Evolutionary conservation across 345 rosid genomes (phyloP), one percentile per base, ranked within the genome.

Genomic region (Erodium maritimum): DNA sequence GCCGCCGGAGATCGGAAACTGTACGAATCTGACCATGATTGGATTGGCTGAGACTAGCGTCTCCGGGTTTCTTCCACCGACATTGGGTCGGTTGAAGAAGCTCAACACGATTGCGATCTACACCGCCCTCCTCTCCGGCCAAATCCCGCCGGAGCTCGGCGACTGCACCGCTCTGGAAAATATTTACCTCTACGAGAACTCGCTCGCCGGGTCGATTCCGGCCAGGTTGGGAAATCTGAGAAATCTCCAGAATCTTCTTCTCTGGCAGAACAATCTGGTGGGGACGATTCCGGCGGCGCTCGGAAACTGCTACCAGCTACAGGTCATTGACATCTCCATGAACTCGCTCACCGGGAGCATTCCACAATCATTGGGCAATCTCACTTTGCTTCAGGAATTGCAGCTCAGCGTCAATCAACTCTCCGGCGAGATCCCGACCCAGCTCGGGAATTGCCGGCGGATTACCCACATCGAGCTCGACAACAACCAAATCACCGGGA

Each of bases 31-130:
- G 63, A 52, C 69, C 12, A 62, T 71, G 72, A 62, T 91, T 50
- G 97, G 97, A 71, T 65, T 91, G 3, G 96, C 96, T 0, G 96
- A 91, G 61, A 91, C 97, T 13, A 80, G 95, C 67, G 79, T 88
- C 53, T 88, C 90, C 16, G 91, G 96, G 8, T 82, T 77, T 64
- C 81, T 91, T 5, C 96, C 97, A n/a, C 23, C 82, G n/a, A 79
- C 70, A 19, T 69, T 91, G 0, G 95, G 96, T 22, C 73, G 46
- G 5, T 69, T 91, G 29, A 84, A 73, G 76, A 83, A 76, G 56
- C 85, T 91, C 56, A 75, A 82, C 57, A 84, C 91, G 1, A 67
- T 91, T 2, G 90, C 97, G 8, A 74, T 88, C 56, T 91, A 91
- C 68, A 88, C 95, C 0, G 73, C 90, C 21, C 67, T 80, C 19